These are phyloP conservation scores for Catenaria anguillulae DNA, from an alignment of 371 early-diverging fungal species.

Conservation along the genomic window DNA sequence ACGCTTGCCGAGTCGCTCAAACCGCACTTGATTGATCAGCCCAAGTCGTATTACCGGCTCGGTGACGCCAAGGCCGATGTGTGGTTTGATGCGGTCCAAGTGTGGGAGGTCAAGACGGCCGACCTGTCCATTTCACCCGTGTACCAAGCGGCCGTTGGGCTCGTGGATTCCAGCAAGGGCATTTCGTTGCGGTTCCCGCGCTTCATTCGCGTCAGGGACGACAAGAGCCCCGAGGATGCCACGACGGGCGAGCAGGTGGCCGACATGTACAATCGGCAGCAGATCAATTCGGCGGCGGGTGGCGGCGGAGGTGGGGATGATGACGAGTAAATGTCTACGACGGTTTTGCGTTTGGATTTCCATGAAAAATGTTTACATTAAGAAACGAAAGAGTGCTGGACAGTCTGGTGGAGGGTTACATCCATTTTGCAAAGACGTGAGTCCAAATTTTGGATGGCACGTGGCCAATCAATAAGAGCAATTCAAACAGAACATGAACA, in stretches of 20 bases:
- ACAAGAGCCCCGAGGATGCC: slow-evolving; percentile 85
- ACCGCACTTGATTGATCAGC: slow-evolving; percentile 48
- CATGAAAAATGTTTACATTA: too few relatives aligned
- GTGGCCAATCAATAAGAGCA: too few relatives aligned
- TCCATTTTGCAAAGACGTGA: too few relatives aligned
- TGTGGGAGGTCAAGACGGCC: slow-evolving; percentile 99
- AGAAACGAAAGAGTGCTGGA: too few relatives aligned
- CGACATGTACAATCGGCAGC: slow-evolving; percentile 25
- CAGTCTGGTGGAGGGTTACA: too few relatives aligned
- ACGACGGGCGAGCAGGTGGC: slow-evolving; percentile 51
- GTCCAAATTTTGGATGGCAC: too few relatives aligned
- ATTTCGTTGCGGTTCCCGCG: slow-evolving; percentile 98
- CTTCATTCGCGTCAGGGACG: slow-evolving; percentile 93
- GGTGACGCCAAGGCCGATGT: slow-evolving; percentile 87
- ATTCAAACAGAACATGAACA: too few relatives aligned
- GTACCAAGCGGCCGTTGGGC: slow-evolving; percentile 86
- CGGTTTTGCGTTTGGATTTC: too few relatives aligned
- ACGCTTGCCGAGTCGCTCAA: slow-evolving; percentile 56
- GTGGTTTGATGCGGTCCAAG: slow-evolving; percentile 88
- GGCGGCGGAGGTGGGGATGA: slow-evolving; percentile 6
- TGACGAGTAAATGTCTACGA: too few relatives aligned
- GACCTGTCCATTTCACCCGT: slow-evolving; percentile 96
- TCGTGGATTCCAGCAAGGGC: slow-evolving; percentile 72
- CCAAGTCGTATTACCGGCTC: slow-evolving; percentile 58
- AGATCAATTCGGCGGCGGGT: slow-evolving; percentile 16